Conservation (phyloP, 1,139 yeast species). For the Komagataea norvegica region DNA sequence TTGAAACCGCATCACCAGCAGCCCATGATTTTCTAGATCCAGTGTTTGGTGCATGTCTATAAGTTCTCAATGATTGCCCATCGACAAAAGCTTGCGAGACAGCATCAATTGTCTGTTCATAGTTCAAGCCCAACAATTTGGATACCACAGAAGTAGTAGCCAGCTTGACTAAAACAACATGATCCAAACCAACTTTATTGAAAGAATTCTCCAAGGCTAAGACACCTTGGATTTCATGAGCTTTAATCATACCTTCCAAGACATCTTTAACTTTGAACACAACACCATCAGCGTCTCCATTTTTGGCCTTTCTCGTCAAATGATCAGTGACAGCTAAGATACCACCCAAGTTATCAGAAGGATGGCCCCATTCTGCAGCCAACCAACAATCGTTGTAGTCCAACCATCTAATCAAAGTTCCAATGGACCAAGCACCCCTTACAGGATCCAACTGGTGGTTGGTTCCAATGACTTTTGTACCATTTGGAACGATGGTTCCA, state of each 20-base stretch:
- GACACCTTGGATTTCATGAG: constrained; percentile 58
- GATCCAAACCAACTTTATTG: constrained; percentile 57
- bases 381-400: constrained; percentile 61
- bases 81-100: constrained; percentile 57
- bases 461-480: constrained; percentile 51
- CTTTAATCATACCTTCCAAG: constrained; percentile 52
- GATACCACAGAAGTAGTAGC: constrained; percentile 59
- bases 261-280: constrained; percentile 45
- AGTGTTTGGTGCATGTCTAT: constrained; percentile 60
- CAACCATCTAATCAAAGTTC: constrained; percentile 53
- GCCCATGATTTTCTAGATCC: constrained; percentile 64
- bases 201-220: constrained; percentile 55
- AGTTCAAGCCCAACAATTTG: constrained; percentile 43
- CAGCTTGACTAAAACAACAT: constrained; percentile 54
- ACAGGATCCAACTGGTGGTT: constrained; percentile 47
- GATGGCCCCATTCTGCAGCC: constrained; percentile 67
- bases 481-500: constrained; percentile 50
- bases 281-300: constrained; percentile 36
- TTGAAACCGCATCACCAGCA: constrained; percentile 58
- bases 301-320: constrained; percentile 44
- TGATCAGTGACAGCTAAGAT: constrained; percentile 55
- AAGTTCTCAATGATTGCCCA: constrained; percentile 54
- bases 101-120: constrained; percentile 50
- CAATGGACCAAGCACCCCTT: constrained; percentile 53
- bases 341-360: constrained; percentile 56